phyloP scores from a whole-genome alignment of 768 basidiomycete genomes.

The Neoboletus brunneissimus region DNA sequence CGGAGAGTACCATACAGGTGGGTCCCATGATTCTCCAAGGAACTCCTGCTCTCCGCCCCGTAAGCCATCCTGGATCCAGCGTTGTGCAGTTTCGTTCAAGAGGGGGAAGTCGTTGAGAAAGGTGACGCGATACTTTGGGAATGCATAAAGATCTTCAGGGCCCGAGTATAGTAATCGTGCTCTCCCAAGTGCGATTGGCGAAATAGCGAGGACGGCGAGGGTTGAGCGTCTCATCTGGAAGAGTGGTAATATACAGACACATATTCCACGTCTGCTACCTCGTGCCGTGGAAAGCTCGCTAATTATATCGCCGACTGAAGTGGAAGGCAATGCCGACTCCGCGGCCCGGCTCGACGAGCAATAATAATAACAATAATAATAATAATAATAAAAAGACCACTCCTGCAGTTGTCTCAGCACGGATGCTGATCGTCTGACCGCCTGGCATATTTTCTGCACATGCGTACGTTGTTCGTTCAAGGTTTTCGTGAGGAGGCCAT shows the following conservation, averaged over 20 bases:
- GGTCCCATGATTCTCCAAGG: slow-evolving; percentile 58
- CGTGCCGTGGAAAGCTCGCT: slow-evolving; percentile 19
- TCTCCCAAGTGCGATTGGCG: slow-evolving; percentile 9
- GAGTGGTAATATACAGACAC: neutral
- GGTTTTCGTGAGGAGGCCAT: slow-evolving; percentile 22
- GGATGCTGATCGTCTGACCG: slow-evolving; percentile 1
- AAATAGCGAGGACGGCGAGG: slow-evolving; percentile 18
- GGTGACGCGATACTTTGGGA: slow-evolving; percentile 76
- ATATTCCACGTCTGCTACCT: slow-evolving; percentile 9
- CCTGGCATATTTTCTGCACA: slow-evolving; percentile 1
- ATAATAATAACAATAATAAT: neutral
- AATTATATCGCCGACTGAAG: slow-evolving; percentile 36
- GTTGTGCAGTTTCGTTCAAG: slow-evolving; percentile 65
- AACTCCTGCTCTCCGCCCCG: slow-evolving; percentile 76
- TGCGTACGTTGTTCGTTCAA: slow-evolving; percentile 6
- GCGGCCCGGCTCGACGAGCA: slow-evolving; percentile 21
- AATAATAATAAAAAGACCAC: neutral
- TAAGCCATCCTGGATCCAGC: slow-evolving; percentile 72
- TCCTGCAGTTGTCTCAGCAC: neutral
- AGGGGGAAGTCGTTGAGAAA: slow-evolving; percentile 81
- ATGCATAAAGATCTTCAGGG: slow-evolving; percentile 77
- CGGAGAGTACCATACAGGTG: slow-evolving; percentile 38
- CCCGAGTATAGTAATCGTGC: slow-evolving; percentile 58
- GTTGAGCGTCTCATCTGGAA: slow-evolving; percentile 18
- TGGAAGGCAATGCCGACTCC: slow-evolving; percentile 20